phyloP scores from a whole-genome alignment of 2,329 filamentous ascomycete genomes.

The Ilyonectria robusta region DNA sequence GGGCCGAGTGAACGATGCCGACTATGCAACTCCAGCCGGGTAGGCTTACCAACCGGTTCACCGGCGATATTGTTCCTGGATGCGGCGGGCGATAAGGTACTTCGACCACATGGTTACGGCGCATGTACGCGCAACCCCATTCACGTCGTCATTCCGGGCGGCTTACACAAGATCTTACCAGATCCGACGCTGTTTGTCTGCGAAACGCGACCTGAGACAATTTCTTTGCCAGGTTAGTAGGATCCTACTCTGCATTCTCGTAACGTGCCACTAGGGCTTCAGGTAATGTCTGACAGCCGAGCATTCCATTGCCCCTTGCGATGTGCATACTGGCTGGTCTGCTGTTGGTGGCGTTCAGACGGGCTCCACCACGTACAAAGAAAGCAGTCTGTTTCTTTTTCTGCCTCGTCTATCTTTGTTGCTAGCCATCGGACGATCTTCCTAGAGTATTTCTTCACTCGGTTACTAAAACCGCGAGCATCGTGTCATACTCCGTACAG shows the following conservation, averaged over 20 bases:
- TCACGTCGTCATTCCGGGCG: not conserved
- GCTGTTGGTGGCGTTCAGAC: not conserved
- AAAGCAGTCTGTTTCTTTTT: not conserved
- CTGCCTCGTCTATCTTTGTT: not conserved
- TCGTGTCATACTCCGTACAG: not conserved
- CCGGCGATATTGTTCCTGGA: not conserved
- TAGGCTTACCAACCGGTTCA: not conserved
- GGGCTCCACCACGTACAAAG: not conserved
- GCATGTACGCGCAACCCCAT: not conserved
- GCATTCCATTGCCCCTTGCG: not conserved
- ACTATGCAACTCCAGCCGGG: constrained; percentile 3
- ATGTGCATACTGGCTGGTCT: not conserved
- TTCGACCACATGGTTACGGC: not conserved
- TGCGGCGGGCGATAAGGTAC: not conserved
- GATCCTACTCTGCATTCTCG: constrained; percentile 1
- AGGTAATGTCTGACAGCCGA: not conserved
- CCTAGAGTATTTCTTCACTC: not conserved
- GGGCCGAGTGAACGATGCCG: not conserved
- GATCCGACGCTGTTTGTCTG: constrained; percentile 16
- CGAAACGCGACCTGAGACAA: constrained; percentile 26
- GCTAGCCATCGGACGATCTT: not conserved
- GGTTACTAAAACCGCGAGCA: not conserved
- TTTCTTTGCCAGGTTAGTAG: not conserved
- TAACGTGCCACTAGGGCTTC: not conserved
- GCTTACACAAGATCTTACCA: constrained; percentile 14